Evolutionary conservation across 2,329 filamentous ascomycete species (phyloP), one percentile per base, ranked within the genome.

Genomic region (Verticillium isaacii): DNA sequence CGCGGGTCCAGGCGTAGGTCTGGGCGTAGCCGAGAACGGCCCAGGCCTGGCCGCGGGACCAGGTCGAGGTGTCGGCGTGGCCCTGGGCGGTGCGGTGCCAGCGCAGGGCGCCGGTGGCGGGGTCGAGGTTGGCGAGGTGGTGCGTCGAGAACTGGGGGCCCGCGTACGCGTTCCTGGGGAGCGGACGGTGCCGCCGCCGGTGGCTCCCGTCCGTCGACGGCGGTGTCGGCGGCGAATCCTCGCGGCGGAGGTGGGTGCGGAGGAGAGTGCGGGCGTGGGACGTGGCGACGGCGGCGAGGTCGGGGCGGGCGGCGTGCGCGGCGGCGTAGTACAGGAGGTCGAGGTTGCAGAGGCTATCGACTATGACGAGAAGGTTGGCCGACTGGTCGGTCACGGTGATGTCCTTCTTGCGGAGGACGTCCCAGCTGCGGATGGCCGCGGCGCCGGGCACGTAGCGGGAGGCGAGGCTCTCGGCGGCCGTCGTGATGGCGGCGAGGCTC

Each of bases 1-100:
- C 74, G 17, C 77, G 77, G 0, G 80, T 82, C 78, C 79, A 82
- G 29, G 67, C 71, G 61, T 81, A 82, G 0, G 77, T 79, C 63
- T 82, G 80, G 1, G 79, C 73, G 59, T 80, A 83, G 0, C 80
- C 80, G 52, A 81, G 69, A 8, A 82, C 77, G 0, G 74, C 75
- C 80, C 80, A 84, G 0, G 79, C 77, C 61, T 83, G 81, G 0
- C 81, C 81, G 2, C 81, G 72, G 1, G 76, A 70, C 81, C 81
- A 83, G 0, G 79, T 82, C 0, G 78, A 82, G 14, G 72, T 66
- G 57, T 80, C 74, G 3, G 68, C 65, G 66, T 77, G 78, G 2
- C 81, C 81, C 63, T 84, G 81, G 11, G 76, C 77, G 0, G 80
- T 83, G 63, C 76, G 70, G 11, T 73, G 73, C 32, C 71, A 63